phyloP scores from a whole-genome alignment of 306 rosid genomes.

The Crotalaria pallida region DNA sequence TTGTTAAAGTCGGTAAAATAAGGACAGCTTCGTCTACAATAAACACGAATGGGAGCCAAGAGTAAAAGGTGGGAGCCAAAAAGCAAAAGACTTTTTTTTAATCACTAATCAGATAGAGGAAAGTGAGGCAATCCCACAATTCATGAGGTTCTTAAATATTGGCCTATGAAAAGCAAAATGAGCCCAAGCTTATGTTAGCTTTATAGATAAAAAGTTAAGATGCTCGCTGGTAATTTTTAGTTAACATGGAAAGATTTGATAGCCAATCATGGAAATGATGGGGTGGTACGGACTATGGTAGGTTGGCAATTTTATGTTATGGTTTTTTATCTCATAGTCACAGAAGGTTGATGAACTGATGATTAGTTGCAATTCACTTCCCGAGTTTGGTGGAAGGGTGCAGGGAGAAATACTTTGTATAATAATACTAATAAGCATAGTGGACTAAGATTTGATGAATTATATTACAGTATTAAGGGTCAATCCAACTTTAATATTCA shows the following conservation, averaged over 20 bases:
- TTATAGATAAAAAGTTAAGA: constrained; percentile 1
- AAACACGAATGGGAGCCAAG: too few relatives aligned
- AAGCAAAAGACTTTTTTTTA: too few relatives aligned
- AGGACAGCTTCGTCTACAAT: too few relatives aligned
- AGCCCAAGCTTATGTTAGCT: constrained; percentile 4
- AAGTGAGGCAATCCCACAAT: constrained; percentile 20
- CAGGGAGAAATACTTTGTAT: not conserved
- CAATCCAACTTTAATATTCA: too few relatives aligned
- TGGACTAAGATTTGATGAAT: too few relatives aligned
- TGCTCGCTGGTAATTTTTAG: not conserved
- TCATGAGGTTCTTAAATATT: constrained; percentile 15
- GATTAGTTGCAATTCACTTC: constrained; percentile 16
- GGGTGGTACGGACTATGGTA: constrained; percentile 13
- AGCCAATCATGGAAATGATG: constrained; percentile 24
- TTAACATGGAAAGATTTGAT: constrained; percentile 17
- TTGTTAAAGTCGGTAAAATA: too few relatives aligned
- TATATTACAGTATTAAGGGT: too few relatives aligned
- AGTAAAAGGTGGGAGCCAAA: too few relatives aligned
- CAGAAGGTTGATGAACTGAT: too few relatives aligned
- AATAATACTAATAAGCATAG: too few relatives aligned
- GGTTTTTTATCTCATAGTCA: not conserved
- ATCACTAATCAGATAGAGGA: constrained; percentile 17
- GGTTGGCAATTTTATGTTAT: not conserved
- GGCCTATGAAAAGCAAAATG: constrained; percentile 22
- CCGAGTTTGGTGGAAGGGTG: constrained; percentile 22